A percentile compares a stretch with the other conserved stretches of the same genome.
Evolutionary conservation across 1,139 yeast species (phyloP).

Genomic region (Blastobotrys apis): DNA sequence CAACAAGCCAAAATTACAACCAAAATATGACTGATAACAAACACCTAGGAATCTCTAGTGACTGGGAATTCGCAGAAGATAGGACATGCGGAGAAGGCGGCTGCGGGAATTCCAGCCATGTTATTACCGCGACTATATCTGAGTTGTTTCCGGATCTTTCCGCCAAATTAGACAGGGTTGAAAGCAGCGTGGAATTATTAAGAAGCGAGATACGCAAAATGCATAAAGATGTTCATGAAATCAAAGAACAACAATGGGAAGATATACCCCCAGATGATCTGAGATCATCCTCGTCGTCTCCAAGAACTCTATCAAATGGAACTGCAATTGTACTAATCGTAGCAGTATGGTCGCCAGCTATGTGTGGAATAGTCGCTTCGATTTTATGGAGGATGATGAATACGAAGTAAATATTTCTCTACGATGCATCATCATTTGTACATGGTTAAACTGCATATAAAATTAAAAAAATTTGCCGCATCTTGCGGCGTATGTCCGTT

Average conservation of each 20-base stretch:
- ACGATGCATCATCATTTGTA: too few species aligned
- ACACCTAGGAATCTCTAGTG: background rate
- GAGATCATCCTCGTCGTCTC: background rate
- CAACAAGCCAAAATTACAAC: too few species aligned
- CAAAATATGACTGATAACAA: too few species aligned
- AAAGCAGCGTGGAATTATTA: background rate
- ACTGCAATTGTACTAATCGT: conserved; percentile 1
- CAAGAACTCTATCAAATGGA: background rate
- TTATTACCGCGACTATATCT: background rate
- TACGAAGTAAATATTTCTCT: background rate
- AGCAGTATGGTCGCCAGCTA: conserved; percentile 2
- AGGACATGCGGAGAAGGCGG: background rate
- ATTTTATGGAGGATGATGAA: background rate
- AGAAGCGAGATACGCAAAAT: conserved; percentile 2
- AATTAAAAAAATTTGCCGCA: background rate
- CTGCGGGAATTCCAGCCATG: background rate
- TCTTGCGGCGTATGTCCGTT: background rate
- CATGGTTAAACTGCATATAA: background rate
- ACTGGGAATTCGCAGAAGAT: background rate
- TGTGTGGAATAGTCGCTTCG: conserved; percentile 4
- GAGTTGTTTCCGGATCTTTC: background rate
- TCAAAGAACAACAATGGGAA: conserved; percentile 3
- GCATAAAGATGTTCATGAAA: conserved; percentile 5
- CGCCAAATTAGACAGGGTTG: background rate
- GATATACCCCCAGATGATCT: background rate